A percentile compares a stretch with the other conserved stretches of the same genome.
Conservation (phyloP, 2,329 filamentous ascomycete species). For the Akanthomyces lecanii region DNA sequence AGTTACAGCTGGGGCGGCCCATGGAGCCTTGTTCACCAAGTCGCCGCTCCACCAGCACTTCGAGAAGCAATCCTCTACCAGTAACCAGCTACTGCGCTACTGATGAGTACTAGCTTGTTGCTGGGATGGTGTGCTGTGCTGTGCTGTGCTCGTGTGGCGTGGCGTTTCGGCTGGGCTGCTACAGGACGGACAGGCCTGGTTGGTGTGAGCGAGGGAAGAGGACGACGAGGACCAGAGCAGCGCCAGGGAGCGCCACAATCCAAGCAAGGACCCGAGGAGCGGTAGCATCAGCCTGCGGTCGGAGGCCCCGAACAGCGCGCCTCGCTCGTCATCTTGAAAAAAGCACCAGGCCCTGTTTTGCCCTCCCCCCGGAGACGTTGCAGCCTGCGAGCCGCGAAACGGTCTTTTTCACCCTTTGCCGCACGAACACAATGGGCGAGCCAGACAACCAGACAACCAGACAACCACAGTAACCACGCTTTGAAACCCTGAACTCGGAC, state of each 20-base stretch:
- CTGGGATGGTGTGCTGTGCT: neutral
- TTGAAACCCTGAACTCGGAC: neutral
- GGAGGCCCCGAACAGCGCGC: slow-evolving; percentile 8
- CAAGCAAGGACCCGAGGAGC: neutral
- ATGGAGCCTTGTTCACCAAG: slow-evolving; percentile 4
- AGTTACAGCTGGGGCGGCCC: slow-evolving; percentile 14
- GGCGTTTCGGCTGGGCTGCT: slow-evolving; percentile 2
- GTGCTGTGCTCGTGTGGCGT: slow-evolving; percentile 2
- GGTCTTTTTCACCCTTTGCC: too few relatives aligned
- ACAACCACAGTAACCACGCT: too few relatives aligned
- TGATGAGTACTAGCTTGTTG: neutral
- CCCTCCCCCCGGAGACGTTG: neutral
- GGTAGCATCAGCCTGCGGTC: neutral
- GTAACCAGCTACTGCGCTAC: too few relatives aligned
- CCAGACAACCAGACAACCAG: too few relatives aligned
- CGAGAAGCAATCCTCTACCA: slow-evolving; percentile 3
- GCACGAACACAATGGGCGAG: too few relatives aligned
- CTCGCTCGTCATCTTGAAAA: slow-evolving; percentile 9
- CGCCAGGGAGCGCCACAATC: slow-evolving; percentile 6
- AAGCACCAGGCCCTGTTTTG: neutral
- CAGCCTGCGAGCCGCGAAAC: neutral
- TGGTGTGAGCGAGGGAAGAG: neutral
- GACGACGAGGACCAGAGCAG: neutral
- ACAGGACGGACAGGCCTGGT: neutral
- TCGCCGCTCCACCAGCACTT: neutral